Base-by-base conservation (phyloP, 2,329 filamentous ascomycete genomes). In the Diaporthe humulicola region DNA sequence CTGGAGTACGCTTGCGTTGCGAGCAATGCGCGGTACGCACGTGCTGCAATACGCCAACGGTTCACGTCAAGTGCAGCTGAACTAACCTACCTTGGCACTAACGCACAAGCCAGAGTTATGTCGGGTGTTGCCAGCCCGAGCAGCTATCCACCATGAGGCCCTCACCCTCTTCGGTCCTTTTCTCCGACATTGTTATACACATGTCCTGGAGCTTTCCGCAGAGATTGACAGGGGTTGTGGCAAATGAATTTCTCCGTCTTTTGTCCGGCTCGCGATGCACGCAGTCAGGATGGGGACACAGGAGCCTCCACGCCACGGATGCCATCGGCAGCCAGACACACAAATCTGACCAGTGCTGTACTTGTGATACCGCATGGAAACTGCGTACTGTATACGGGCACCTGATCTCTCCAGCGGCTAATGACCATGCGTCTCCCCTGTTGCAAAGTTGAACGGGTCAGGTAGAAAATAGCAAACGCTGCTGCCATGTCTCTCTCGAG, bases 181-280 rank as follows among this genome's bases (percentile, higher is more conserved):
- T 61, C 9, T 28, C 36, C 38, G 38, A 28, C n/a, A 48, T 15
- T 42, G 28, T 36, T 28, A 38, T 48, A 42, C 19, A 71, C 48
- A 28, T 28, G 64, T 40, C n/a, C 64, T 69, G 48, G 45, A 36
- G n/a, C 33, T 22, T 52, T 28, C 15, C 40, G 48, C 64, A 14
- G 17, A 38, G 5, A 12, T 54, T n/a, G 33, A 56, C 73, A 74
- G 58, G 73, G 70, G 45, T 42, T 42, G 30, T 73, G 48, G 54
- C 57, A 75, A 56, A 75, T 71, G 36, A 75, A 74, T 75, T 75
- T 64, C 64, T 74, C 74, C 74, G 71, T 75, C 42, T 70, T 70
- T 71, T 45, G 42, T 58, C 36, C 73, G 56, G 54, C 71, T 58
- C 70, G 45, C 56, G 70, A 60, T 71, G 70, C 70, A 50, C 70